phyloP scores from a whole-genome alignment of 2,329 filamentous ascomycete species.

The Xylariaceae sp. region DNA sequence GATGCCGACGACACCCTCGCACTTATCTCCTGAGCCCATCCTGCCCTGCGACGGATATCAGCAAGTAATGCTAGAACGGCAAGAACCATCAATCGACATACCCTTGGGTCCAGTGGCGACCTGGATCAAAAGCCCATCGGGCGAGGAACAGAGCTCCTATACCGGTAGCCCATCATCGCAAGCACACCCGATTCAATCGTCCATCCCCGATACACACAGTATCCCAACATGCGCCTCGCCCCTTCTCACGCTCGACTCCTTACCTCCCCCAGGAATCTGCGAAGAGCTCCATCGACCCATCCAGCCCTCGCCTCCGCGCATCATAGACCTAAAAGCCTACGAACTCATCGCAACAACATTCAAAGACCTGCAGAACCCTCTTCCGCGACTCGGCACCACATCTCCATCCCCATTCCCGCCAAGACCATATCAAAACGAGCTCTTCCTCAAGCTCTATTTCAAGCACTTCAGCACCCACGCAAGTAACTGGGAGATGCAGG shows the following conservation, averaged over 20 bases:
- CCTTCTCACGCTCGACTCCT: no score
- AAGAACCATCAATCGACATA: no score
- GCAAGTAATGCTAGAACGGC: not conserved
- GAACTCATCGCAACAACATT: constrained; percentile 20
- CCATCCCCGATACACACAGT: no score
- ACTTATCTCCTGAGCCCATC: not conserved
- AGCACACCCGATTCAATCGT: no score
- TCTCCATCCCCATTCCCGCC: not conserved
- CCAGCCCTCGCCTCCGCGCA: not conserved
- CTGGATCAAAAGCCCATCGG: no score
- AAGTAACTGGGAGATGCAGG: no score
- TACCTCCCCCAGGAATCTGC: no score
- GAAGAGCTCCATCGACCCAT: not conserved
- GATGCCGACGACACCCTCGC: not conserved
- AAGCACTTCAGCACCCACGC: no score
- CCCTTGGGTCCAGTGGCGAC: no score
- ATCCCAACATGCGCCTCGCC: no score
- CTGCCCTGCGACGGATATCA: not conserved
- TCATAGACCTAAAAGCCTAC: constrained; percentile 20
- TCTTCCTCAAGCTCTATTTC: not conserved
- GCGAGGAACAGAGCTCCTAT: no score
- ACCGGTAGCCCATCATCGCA: no score
- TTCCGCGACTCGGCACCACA: not conserved
- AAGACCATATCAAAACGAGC: not conserved
- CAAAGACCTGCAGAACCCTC: constrained; percentile 6